Base-by-base conservation (phyloP, 2,329 filamentous ascomycete genomes). In the Scytalidium lignicola region DNA sequence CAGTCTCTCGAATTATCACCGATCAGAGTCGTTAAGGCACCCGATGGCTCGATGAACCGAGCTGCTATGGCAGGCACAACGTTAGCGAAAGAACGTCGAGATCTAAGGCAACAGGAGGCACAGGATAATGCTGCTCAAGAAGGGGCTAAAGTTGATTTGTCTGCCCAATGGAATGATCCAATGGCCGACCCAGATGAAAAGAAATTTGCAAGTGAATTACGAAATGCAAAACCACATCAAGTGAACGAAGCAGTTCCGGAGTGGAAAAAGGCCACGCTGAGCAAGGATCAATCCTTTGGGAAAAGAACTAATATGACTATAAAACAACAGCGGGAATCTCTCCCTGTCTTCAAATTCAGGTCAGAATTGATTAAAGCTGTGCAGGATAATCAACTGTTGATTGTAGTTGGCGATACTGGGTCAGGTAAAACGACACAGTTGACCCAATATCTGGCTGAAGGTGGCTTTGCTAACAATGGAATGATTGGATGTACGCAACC, bases 401-500 rank as follows among this genome's bases (percentile, higher is more conserved):
- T 99, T 62, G 92, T 99, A 0, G 92, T 99, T 46, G 93, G 93
- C 60, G 93, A 99, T 66, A 99, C 93, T 46, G 93, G 93, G 13
- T 96, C 90, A 0, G 93, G 93, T 58, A 99, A 99, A 70, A 99
- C 93, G 0, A 99, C 93, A 0, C 93, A 99, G 65, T 68, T 99
- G 49, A 96, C 93, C 0, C 93, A 99, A 57, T 99, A 95, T 59
- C 77, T 99, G 17, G 92, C 91, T 1, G 93, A 99, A 68, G 91
- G 82, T 43, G 93, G 93, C 0, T 96, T 95, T 62, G 86, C 85
- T 1, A 88, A 95, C 57, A 74, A 86, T 50, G 90, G 91, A 26
- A 86, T 96, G 51, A 93, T 99, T 43, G 93, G 93, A 1, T 99
- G 93, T 65, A 99, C 95, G 0, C 93, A 99, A 59, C 93, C 93